Evolutionary conservation across 164 flowering plant species (phyloP), one percentile per base, ranked within the genome.

Genomic region (Vitis vinifera): DNA sequence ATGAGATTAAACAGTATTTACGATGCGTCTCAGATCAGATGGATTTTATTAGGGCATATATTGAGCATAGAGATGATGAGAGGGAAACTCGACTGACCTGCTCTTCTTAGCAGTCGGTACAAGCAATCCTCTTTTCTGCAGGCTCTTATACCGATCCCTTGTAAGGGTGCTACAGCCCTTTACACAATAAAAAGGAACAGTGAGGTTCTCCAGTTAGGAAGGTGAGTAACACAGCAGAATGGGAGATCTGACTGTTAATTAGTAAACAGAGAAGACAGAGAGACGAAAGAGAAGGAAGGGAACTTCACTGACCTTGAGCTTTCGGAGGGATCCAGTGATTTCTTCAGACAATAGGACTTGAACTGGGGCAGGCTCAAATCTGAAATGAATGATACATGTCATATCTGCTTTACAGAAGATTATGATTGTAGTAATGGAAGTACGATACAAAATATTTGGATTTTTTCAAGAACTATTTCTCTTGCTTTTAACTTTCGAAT

Each of bases 151-250:
- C 29, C 99, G 86, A 70, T 96, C 99, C 75, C 84, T 88, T 47
- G 89, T 86, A n/a, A 96, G 89, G 15, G 99, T 93, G 83, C 83
- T 83, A 73, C 98, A 93, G n/a, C 88, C 98, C 98, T 95, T 59
- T 55, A 70, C 9, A 8, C 51, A 58, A 59, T 8, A 23, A 71
- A 63, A 27, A 17, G 19, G 16, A 56, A 3, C 14, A 1, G 12
- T 13, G 19, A 27, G 8, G 6, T 57, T 57, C 10, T 14, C 15
- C 15, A 10, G 17, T 9, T 2, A 14, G 3, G 17, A 57, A 57
- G 23, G 9, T 17, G 9, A 17, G 60, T 3, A 9, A 57, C 3
- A 13, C 15, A 57, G 60, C 44, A 3, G 59, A 16, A n/a, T 6
- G 1, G n/a, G 17, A 15, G n/a, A 7, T n/a, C 17, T n/a, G 15